Evolutionary conservation across 2,329 filamentous ascomycete species (phyloP), one percentile per base, ranked within the genome.

Genomic region (Cladobotryum protrusum): DNA sequence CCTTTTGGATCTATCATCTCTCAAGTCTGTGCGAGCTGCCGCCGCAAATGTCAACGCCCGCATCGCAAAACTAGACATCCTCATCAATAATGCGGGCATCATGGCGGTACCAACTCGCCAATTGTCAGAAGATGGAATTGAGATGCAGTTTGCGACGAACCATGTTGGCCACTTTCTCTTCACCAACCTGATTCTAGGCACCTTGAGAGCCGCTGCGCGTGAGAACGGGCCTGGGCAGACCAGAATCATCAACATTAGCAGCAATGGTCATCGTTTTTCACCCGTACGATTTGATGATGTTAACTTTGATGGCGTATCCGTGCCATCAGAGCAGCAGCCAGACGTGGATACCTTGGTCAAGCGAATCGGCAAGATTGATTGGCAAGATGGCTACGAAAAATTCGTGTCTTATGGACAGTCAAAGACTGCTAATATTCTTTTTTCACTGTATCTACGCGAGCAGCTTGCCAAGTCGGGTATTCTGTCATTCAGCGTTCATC

Each of bases 351-450:
- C 34, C 19, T 45, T 34, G n/a, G 36, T 11, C 14, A 43, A 43
- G 20, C 40, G 40, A 17, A 5, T n/a, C 14, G 15, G 13, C 14
- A 24, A 15, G 13, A 14, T 43, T n/a, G 40, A 43, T 6, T 43
- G 40, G 40, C 53, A 56, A 15, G 48, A 56, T 32, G 35, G 45
- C 11, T 58, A 57, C 48, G 45, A 55, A 3, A 11, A 35, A 5
- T 57, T 56, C 50, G 20, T 40, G 14, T 55, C 56, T 1, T 59
- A 59, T 42, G 57, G 55, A 1, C 55, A 57, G 45, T 29, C 24
- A 29, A 29, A 29, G 11, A 29, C 24, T 8, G 24, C 24, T 9
- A 29, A 29, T 9, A 52, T 49, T 15, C 52, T 57, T 7, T 49
- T 56, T 50, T 52, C 52, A 5, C 15, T 56, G 5, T 37, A 49